A percentile compares a stretch with the other conserved stretches of the same genome.
Evolutionary conservation across 768 basidiomycete species (phyloP).

Genomic region (Ramaria sp.): DNA sequence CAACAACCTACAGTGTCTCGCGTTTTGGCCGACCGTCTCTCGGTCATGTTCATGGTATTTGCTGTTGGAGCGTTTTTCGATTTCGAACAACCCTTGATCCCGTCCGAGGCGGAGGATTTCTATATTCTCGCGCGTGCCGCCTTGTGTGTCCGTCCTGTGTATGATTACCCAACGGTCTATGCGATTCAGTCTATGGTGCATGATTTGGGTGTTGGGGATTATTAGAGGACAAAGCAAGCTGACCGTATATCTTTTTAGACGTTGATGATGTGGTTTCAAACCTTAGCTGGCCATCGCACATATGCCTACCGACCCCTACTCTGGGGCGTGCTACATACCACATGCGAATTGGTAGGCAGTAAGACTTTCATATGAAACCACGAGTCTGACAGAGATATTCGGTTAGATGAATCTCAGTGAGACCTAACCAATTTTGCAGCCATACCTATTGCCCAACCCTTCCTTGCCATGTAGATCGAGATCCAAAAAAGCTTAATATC

Average conservation of each 20-base stretch:
- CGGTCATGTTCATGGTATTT: conserved; percentile 8
- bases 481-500: conserved; percentile 1
- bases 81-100: conserved; percentile 4
- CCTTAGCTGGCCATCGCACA: conserved; percentile 8
- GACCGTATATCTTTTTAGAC: not conserved
- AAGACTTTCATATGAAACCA: not conserved
- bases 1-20: not conserved
- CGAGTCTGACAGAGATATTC: not conserved
- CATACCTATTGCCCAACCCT: too few species aligned
- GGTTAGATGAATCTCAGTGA: conserved; percentile 6
- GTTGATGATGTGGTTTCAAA: conserved; percentile 11
- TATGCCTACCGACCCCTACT: conserved; percentile 7
- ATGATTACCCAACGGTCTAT: conserved; percentile 10
- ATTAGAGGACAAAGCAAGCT: not conserved
- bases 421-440: not conserved
- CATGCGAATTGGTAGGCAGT: conserved; percentile 7
- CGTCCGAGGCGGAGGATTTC: conserved; percentile 6
- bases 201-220: not conserved
- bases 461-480: conserved; percentile 5
- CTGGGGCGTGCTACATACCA: conserved; percentile 6
- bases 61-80: conserved; percentile 9
- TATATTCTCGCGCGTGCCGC: conserved; percentile 5
- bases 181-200: conserved; percentile 8
- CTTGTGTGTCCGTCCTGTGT: conserved; percentile 6
- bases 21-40: conserved; percentile 1